These are phyloP conservation scores for Phaeotremella fagi DNA, from an alignment of 768 basidiomycete species.

Conservation along the genomic window DNA sequence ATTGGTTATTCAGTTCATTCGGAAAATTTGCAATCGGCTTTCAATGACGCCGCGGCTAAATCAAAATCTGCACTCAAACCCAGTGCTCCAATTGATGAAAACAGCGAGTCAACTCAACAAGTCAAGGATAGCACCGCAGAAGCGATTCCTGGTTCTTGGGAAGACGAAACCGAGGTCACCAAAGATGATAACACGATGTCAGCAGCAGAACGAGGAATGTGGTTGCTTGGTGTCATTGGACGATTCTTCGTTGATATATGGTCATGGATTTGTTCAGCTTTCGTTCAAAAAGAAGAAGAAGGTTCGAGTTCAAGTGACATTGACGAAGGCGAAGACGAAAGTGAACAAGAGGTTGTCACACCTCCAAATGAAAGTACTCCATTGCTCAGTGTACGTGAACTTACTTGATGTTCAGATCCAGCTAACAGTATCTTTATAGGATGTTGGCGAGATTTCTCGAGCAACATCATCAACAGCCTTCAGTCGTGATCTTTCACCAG, in stretches of 20 bases:
- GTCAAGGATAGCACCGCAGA: not conserved
- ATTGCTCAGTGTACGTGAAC: constrained; percentile 11
- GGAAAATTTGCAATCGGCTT: constrained; percentile 8
- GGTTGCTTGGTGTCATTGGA: constrained; percentile 12
- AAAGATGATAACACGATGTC: not conserved
- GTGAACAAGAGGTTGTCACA: not conserved
- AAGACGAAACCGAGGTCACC: not conserved
- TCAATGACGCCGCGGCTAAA: not conserved
- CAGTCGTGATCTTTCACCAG: constrained; percentile 4
- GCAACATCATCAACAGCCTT: constrained; percentile 17
- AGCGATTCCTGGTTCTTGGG: not conserved
- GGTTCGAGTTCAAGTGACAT: not conserved
- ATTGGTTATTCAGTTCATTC: constrained; percentile 6
- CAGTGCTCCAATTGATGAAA: not conserved
- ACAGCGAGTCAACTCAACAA: not conserved
- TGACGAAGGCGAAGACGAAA: not conserved
- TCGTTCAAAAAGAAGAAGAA: not conserved
- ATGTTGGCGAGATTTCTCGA: constrained; percentile 8
- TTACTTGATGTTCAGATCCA: not conserved
- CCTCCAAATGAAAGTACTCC: constrained; percentile 13
- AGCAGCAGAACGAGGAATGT: constrained; percentile 3
- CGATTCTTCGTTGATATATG: constrained; percentile 18
- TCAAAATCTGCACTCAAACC: not conserved
- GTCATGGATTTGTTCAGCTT: constrained; percentile 6
- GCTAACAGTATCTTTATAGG: not conserved